Evolutionary conservation across 306 rosid genomes (phyloP).

Genomic region (Citrullus amarus): DNA sequence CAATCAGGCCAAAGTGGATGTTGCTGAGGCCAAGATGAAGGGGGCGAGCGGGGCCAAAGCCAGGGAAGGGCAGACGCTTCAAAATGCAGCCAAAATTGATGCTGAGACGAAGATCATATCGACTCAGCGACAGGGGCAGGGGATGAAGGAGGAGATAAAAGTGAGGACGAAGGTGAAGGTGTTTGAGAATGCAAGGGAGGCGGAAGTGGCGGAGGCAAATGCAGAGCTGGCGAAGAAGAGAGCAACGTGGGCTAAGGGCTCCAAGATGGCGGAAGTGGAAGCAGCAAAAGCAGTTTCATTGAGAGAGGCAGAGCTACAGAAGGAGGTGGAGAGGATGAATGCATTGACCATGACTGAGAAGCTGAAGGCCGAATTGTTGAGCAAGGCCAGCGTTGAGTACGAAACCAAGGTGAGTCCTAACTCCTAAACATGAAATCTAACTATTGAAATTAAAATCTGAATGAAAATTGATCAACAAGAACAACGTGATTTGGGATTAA

Average conservation of each 20-base stretch:
- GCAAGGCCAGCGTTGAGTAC: slow-evolving; percentile 24
- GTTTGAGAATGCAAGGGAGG: slow-evolving; percentile 22
- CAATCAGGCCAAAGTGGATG: slow-evolving; percentile 37
- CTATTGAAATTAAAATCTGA: background rate
- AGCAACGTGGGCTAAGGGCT: slow-evolving; percentile 6
- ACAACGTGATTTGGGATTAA: background rate
- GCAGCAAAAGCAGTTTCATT: slow-evolving; percentile 22
- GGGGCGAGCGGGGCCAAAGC: slow-evolving; percentile 22
- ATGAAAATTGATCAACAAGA: background rate
- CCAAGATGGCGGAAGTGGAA: slow-evolving; percentile 23
- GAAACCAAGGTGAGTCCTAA: slow-evolving; percentile 15
- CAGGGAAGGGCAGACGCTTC: slow-evolving; percentile 19
- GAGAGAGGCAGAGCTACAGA: slow-evolving; percentile 20
- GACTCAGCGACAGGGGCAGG: slow-evolving; percentile 22
- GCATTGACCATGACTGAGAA: slow-evolving; percentile 21
- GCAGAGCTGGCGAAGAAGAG: slow-evolving; percentile 23
- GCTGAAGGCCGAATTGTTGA: slow-evolving; percentile 26
- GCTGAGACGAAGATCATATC: slow-evolving; percentile 22
- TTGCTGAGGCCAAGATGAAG: slow-evolving; percentile 31
- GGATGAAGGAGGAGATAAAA: slow-evolving; percentile 18
- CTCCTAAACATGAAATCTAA: background rate
- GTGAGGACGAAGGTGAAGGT: slow-evolving; percentile 21
- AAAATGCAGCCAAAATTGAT: slow-evolving; percentile 24
- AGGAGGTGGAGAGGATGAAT: slow-evolving; percentile 23
- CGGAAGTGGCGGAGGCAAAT: slow-evolving; percentile 20